A percentile compares a stretch with the other conserved stretches of the same genome.
Conservation (phyloP, 345 rosid genomes). For the Garcia nutans region DNA sequence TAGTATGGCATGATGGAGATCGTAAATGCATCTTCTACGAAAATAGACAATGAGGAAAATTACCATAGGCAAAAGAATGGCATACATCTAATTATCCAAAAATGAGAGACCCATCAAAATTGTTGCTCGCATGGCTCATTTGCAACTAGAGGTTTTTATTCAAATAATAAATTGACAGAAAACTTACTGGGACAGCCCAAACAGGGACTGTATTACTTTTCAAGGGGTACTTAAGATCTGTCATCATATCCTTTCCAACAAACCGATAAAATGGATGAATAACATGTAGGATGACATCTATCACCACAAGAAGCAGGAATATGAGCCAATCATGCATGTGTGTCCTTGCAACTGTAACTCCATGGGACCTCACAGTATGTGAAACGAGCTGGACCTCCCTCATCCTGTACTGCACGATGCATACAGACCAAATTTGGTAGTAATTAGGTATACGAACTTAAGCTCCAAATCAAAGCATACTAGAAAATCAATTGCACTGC, state of each 20-base stretch:
- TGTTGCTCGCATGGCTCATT: conserved; percentile 2
- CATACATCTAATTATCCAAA: conserved; percentile 44
- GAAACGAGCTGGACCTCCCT: conserved; percentile 50
- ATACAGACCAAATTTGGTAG: conserved; percentile 2
- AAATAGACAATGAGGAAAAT: conserved; percentile 55
- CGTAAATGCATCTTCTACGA: conserved; percentile 75
- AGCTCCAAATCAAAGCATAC: conserved; percentile 4
- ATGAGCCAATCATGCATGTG: conserved; percentile 80
- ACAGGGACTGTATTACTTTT: conserved; percentile 69
- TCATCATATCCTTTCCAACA: conserved; percentile 93
- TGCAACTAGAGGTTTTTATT: background rate
- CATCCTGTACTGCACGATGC: conserved; percentile 40
- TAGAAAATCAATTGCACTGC: background rate
- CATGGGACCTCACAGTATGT: conserved; percentile 66
- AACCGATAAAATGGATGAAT: conserved; percentile 83
- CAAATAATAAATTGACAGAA: background rate
- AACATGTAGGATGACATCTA: conserved; percentile 39
- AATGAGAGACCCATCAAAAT: conserved; percentile 15
- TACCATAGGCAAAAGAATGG: conserved; percentile 59
- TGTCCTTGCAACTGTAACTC: conserved; percentile 49
- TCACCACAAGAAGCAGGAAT: conserved; percentile 54
- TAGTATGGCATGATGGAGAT: conserved; percentile 82
- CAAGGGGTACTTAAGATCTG: conserved; percentile 76
- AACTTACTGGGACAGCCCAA: conserved; percentile 76
- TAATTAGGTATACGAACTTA: background rate